Evolutionary conservation across 768 basidiomycete genomes (phyloP).

Genomic region (Hydnum rufescens): DNA sequence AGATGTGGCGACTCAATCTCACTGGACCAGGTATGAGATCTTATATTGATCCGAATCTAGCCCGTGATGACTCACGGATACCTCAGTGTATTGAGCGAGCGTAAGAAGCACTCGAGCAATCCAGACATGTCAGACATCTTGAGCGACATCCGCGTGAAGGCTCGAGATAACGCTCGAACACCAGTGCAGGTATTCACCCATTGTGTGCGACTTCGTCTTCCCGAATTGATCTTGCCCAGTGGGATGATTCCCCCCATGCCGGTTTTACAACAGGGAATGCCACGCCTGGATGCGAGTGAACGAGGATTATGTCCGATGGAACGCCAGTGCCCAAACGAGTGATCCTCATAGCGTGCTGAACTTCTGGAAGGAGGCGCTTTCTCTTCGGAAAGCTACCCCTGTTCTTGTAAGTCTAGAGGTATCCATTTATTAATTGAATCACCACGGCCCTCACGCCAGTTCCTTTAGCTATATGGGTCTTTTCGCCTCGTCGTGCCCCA

Average conservation of each 20-base stretch:
- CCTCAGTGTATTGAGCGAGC: neutral
- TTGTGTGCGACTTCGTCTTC: too few species aligned
- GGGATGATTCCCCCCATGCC: too few species aligned
- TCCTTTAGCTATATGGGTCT: slow-evolving; percentile 35
- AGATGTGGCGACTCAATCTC: slow-evolving; percentile 43
- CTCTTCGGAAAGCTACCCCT: slow-evolving; percentile 31
- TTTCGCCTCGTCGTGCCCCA: slow-evolving; percentile 30
- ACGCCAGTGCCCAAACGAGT: slow-evolving; percentile 28
- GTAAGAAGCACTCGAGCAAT: neutral
- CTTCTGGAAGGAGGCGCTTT: slow-evolving; percentile 42
- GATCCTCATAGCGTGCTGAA: slow-evolving; percentile 33
- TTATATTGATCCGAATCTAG: neutral
- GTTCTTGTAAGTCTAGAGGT: slow-evolving; percentile 26
- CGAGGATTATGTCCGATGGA: slow-evolving; percentile 42
- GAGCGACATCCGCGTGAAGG: slow-evolving; percentile 36
- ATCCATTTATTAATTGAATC: neutral
- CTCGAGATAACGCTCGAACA: slow-evolving; percentile 48
- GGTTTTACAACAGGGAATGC: slow-evolving; percentile 41
- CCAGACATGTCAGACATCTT: slow-evolving; percentile 38
- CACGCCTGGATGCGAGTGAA: slow-evolving; percentile 60
- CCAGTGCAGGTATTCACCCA: slow-evolving; percentile 37
- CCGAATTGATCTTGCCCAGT: too few species aligned
- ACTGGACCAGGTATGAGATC: slow-evolving; percentile 28
- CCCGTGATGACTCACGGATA: neutral
- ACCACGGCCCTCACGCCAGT: neutral